These are phyloP conservation scores for Aspergillus unguis DNA, from an alignment of 2,329 filamentous ascomycete genomes.

Conservation along the genomic window DNA sequence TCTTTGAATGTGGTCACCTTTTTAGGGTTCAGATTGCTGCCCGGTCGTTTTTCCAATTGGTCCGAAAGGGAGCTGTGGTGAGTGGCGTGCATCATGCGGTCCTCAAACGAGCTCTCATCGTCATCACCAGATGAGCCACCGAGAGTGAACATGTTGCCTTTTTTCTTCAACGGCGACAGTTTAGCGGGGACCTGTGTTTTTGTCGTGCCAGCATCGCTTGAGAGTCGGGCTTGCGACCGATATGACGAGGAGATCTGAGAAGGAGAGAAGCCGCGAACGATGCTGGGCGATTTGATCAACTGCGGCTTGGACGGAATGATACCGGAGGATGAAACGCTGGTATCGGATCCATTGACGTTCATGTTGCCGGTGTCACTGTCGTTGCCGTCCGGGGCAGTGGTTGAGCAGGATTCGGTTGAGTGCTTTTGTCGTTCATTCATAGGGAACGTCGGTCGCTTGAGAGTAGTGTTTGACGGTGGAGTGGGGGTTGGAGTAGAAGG, in stretches of 20 bases:
- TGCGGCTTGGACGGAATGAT: constrained; percentile 44
- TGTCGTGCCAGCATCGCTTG: constrained; percentile 48
- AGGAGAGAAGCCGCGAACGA: constrained; percentile 83
- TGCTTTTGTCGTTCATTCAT: constrained; percentile 34
- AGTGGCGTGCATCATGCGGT: constrained; percentile 52
- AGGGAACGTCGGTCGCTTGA: constrained; percentile 30
- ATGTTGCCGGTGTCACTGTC: constrained; percentile 44
- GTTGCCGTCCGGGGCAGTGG: constrained; percentile 46
- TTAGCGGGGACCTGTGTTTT: constrained; percentile 62
- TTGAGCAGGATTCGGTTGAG: constrained; percentile 60
- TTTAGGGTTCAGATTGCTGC: constrained; percentile 31
- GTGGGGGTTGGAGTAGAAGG: constrained; percentile 41
- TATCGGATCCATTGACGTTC: constrained; percentile 53
- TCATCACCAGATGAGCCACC: constrained; percentile 86
- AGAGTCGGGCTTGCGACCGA: constrained; percentile 58
- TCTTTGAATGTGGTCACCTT: constrained; percentile 81
- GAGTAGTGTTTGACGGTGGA: constrained; percentile 30
- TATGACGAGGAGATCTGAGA: constrained; percentile 68
- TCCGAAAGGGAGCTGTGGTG: constrained; percentile 56
- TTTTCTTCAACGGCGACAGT: constrained; percentile 57
- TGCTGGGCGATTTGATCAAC: constrained; percentile 59
- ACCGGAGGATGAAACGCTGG: constrained; percentile 57
- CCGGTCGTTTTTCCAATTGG: constrained; percentile 46
- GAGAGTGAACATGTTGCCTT: constrained; percentile 65
- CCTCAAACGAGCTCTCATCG: constrained; percentile 70